phyloP scores from a whole-genome alignment of 169 alveolate genomes.

The Plasmodium knowlesi region DNA sequence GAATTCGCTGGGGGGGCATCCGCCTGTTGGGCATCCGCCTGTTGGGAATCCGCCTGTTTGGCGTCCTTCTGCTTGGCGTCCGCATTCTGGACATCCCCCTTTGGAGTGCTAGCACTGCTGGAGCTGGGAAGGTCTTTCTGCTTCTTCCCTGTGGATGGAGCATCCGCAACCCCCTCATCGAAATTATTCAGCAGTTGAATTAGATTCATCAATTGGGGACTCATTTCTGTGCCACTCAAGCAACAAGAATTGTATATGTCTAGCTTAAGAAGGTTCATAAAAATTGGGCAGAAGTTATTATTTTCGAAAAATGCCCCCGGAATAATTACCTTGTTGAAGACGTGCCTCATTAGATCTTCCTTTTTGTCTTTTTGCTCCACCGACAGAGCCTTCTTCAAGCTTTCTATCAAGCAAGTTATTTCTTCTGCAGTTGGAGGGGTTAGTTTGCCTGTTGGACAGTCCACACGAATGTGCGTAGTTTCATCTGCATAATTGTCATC shows the following conservation, averaged over 20 bases:
- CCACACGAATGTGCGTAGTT: not conserved
- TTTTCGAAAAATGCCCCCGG: conserved; percentile 74
- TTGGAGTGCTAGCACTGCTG: not conserved
- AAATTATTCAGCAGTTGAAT: conserved; percentile 9
- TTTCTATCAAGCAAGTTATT: not conserved
- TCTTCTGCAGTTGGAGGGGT: not conserved
- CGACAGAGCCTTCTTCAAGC: conserved; percentile 12
- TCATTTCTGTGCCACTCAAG: not conserved
- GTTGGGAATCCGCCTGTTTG: too few relatives aligned
- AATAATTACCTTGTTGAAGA: conserved; percentile 57
- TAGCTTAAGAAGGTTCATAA: conserved; percentile 44
- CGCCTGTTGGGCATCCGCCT: too few relatives aligned
- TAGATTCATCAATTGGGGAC: conserved; percentile 21
- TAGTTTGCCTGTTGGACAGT: not conserved
- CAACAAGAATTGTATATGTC: conserved; percentile 61
- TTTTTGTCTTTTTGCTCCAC: conserved; percentile 10
- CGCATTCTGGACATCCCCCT: too few relatives aligned
- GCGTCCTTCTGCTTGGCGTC: too few relatives aligned
- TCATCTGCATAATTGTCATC: not conserved
- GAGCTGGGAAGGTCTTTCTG: not conserved
- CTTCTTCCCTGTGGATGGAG: not conserved
- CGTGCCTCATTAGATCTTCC: conserved; percentile 19
- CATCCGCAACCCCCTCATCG: not conserved
- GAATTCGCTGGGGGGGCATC: too few relatives aligned
- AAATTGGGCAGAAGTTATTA: conserved; percentile 73